Evolutionary conservation across 2,329 filamentous ascomycete species (phyloP), one percentile per base, ranked within the genome.

Genomic region (Pestalotiopsis sp.): DNA sequence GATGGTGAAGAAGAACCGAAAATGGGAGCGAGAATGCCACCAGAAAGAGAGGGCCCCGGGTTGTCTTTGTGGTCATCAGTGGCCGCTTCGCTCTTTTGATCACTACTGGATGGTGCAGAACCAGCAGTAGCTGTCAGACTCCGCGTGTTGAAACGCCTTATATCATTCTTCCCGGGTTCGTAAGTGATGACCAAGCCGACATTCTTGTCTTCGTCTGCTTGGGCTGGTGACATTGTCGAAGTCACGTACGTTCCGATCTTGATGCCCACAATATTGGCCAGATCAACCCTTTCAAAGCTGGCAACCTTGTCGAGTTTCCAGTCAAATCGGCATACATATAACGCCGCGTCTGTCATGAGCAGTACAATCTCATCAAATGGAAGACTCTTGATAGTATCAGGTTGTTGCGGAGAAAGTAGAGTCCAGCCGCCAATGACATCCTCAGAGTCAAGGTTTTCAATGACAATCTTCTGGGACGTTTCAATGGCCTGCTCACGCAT

Each of bases 261-360:
- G 73, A 99, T 89, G 27, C 87, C 86, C 1, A 87, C 86, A 45
- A 99, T 84, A 68, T 93, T 92, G 23, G 88, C 86, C 7, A 98
- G 85, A 69, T 92, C 90, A 14, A 98, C 90, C 7, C 95, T 87
- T 81, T 98, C 95, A 78, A 98, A 98, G 0, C 92, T 94, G 13
- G 92, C 91, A 1, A 99, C 93, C 78, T 98, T 98, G 81, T 98
- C 96, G 7, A 94, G 91, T 71, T 93, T 92, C 94, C 95, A 98
- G 80, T 98, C 94, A 74, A 98, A 95, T 14, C 93, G 90, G 78
- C 95, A 98, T 70, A 93, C 90, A 77, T 98, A 98, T 2, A 98
- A 79, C 0, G 94, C 95, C 0, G 87, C 86, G 72, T 97, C 92
- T 0, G 96, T 98, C 39, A 99, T 84, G 0, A 99, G 85, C 0